These are phyloP conservation scores for Boletus rubroflammeus DNA, from an alignment of 768 basidiomycete species.

Conservation along the genomic window DNA sequence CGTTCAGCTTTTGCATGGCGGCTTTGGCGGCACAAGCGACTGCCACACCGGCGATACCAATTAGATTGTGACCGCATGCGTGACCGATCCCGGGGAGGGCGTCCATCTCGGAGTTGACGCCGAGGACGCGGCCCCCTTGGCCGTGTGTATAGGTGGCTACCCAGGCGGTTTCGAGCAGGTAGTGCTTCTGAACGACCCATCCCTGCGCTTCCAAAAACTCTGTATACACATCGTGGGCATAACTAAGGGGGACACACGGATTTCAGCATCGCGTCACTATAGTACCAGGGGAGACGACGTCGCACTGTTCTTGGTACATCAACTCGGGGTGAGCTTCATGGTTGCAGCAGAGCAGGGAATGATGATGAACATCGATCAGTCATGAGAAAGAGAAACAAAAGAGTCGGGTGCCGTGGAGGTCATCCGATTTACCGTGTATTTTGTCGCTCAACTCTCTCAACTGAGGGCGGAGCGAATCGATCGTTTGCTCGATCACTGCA, in stretches of 20 bases:
- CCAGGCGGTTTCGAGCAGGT: constrained; percentile 74
- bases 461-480: constrained; percentile 51
- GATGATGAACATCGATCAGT: constrained; percentile 1
- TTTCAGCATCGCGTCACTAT: neutral
- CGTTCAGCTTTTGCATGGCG: constrained; percentile 56
- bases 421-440: constrained; percentile 52
- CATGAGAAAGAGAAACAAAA: neutral
- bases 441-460: constrained; percentile 64
- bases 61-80: constrained; percentile 82
- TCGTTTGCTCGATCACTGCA: constrained; percentile 52
- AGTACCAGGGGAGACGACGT: neutral
- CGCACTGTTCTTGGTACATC: constrained; percentile 62
- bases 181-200: constrained; percentile 59
- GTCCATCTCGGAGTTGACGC: constrained; percentile 78
- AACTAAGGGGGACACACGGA: constrained; percentile 33
- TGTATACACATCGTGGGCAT: constrained; percentile 70
- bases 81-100: constrained; percentile 60
- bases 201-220: constrained; percentile 63
- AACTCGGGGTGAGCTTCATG: constrained; percentile 67
- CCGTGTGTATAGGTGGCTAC: constrained; percentile 65
- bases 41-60: constrained; percentile 72
- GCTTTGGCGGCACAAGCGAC: constrained; percentile 66
- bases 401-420: neutral
- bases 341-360: neutral
- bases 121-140: constrained; percentile 64